Evolutionary conservation across 164 flowering plant species (phyloP), one percentile per base, ranked within the genome.

Genomic region (Liquidambar formosana): DNA sequence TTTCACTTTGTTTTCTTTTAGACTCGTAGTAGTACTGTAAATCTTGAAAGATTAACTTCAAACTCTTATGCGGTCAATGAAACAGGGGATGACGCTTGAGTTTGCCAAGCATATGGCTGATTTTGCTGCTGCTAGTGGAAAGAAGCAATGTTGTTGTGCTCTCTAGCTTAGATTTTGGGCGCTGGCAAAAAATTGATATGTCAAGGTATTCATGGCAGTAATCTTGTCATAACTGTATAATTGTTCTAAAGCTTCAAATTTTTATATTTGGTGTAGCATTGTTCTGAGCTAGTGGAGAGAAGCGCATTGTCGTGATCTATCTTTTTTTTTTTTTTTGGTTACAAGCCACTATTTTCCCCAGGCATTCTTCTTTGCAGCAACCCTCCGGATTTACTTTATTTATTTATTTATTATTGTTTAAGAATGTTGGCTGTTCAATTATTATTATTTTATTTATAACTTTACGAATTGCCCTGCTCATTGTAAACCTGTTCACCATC

Each of bases 161-260:
- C 53, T 95, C 99, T 33, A 78, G 97, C 86, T 80, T 95, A 75
- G 97, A 93, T 72, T 90, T 95, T 76, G 89, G 89, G 61, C 77
- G 81, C 71, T 88, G 85, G 88, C 84, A 76, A 73, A 86, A 67
- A 25, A 77, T 90, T 77, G 96, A 93, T 66, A 73, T 78, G 75
- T 84, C 92, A 69, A 89, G 96, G 98, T 91, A 85, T 52, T 57
- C 22, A 38, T 45, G 49, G 3, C 33, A 28, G 14, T 22, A 49
- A 18, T 27, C 54, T 26, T 54, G 10, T 49, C 38, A 8, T 33
- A 0, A 23, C 11, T 57, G 54, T n/a, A 51, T 19, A n/a, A 56
- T 21, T 56, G 33, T 57, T 44, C 48, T 5, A 56, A n/a, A 52
- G 44, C 58, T 52, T 65, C 4, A 10, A 65, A 22, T 5, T 47